Conservation (phyloP, 306 rosid species). For the Malus domestica region DNA sequence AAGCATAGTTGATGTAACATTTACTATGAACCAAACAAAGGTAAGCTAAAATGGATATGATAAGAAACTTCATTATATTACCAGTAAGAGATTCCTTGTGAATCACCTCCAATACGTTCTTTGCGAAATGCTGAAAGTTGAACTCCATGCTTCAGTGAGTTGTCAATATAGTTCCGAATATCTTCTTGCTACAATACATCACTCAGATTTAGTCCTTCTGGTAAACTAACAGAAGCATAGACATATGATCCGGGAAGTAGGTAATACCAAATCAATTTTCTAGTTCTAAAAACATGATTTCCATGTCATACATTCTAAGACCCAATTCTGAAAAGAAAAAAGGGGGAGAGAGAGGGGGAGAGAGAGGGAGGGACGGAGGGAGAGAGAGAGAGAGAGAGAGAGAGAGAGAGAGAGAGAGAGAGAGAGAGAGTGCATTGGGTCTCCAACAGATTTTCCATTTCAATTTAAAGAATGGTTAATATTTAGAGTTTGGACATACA, state of each 20-base stretch:
- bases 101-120: constrained; percentile 98
- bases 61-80: constrained; percentile 34
- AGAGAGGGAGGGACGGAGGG: neutral
- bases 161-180: constrained; percentile 77
- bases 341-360: neutral
- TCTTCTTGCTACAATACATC: constrained; percentile 93
- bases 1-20: neutral
- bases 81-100: constrained; percentile 91
- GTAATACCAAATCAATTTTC: constrained; percentile 12
- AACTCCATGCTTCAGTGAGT: constrained; percentile 79
- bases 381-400: neutral
- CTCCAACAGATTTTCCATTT: neutral
- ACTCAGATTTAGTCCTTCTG: constrained; percentile 23
- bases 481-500: neutral
- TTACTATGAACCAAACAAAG: neutral
- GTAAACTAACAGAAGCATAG: constrained; percentile 14
- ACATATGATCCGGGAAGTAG: neutral
- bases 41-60: neutral
- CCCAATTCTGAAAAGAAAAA: neutral
- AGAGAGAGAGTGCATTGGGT: neutral
- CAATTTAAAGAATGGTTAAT: neutral
- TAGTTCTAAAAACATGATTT: neutral
- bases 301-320: neutral
- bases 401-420: neutral
- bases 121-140: constrained; percentile 84